Percentiles rank a stretch among this genome's conserved stretches.
phyloP scores from a whole-genome alignment of 345 rosid genomes.

The Melaleuca alternifolia region DNA sequence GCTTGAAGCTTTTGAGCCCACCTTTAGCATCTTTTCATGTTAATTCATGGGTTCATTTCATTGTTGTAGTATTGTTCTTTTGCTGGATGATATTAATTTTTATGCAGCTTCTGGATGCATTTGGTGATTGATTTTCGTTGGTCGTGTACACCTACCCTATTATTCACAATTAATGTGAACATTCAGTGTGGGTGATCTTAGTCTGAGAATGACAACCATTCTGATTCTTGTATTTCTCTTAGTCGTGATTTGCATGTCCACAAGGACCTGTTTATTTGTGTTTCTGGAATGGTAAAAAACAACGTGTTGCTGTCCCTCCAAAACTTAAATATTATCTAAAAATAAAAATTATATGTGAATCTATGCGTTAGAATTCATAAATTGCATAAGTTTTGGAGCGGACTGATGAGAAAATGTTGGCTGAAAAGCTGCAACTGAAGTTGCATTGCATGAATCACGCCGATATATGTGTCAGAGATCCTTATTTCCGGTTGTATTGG shows the following conservation, averaged over 20 bases:
- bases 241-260: not conserved
- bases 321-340: not conserved
- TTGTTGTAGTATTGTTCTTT: not conserved
- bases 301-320: not conserved
- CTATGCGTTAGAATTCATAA: not conserved
- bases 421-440: not conserved
- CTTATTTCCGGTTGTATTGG: not conserved
- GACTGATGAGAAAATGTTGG: not conserved
- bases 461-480: not conserved
- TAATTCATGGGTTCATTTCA: not conserved
- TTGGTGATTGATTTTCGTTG: not conserved
- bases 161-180: not conserved
- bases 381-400: not conserved
- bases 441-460: not conserved
- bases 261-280: not conserved
- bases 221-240: not conserved
- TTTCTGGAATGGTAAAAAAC: not conserved
- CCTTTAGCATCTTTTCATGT: not conserved
- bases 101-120: not conserved
- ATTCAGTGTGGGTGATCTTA: not conserved
- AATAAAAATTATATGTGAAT: not conserved
- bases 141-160: not conserved
- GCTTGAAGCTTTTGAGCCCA: not conserved
- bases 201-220: not conserved
- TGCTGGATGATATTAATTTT: not conserved